Conservation (phyloP, 345 rosid species). For the Zanthoxylum bungeanum region DNA sequence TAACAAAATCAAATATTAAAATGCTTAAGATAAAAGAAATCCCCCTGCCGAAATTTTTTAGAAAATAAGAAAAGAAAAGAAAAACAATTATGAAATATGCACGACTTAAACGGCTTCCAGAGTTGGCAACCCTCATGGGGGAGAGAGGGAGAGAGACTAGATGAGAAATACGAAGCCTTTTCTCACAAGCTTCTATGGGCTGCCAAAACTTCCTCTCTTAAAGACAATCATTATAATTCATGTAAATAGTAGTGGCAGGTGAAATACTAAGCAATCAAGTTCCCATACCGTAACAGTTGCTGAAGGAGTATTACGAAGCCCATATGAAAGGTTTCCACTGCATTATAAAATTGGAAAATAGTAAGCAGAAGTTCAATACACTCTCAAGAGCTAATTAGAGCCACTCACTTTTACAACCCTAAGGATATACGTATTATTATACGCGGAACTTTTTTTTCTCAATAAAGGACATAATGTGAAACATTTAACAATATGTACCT, state of each 20-base stretch:
- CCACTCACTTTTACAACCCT: not conserved
- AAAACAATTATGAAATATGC: not conserved
- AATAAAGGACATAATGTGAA: not conserved
- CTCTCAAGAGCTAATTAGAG: not conserved
- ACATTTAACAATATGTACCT: constrained; percentile 48
- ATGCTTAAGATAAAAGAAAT: not conserved
- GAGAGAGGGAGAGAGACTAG: not conserved
- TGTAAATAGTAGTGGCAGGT: constrained; percentile 1
- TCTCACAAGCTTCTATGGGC: not conserved
- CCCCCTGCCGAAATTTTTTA: no score
- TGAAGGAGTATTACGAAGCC: constrained; percentile 80
- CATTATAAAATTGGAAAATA: constrained; percentile 29
- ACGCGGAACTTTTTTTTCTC: not conserved
- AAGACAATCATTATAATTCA: not conserved
- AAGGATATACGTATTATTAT: not conserved
- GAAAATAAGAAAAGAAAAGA: no score
- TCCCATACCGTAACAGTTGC: constrained; percentile 57
- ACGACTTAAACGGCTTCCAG: not conserved
- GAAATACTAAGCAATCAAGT: constrained; percentile 7
- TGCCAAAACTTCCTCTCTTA: not conserved
- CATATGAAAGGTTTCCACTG: constrained; percentile 79
- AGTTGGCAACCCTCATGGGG: not conserved
- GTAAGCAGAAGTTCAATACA: constrained; percentile 10
- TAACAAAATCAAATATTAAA: not conserved
- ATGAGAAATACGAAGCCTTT: not conserved